A percentile compares a stretch with the other conserved stretches of the same genome.
Evolutionary conservation across 768 basidiomycete species (phyloP).

Genomic region (Brasilioporus rufonigricans): DNA sequence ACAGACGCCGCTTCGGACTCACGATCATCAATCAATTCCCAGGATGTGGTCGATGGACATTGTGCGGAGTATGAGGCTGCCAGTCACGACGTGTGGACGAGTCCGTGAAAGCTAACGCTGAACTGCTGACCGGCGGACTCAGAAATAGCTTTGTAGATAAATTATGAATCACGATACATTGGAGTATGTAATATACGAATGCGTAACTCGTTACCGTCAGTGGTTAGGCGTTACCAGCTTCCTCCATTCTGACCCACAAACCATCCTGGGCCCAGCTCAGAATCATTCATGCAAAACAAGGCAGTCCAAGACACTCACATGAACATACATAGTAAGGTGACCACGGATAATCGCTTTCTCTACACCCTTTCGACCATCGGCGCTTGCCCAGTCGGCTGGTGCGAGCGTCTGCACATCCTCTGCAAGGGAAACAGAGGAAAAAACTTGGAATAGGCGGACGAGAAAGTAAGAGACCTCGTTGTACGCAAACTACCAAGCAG

Average conservation of each 20-base stretch:
- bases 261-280: slow-evolving; percentile 18
- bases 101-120: too few relatives aligned
- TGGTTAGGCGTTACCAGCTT: neutral
- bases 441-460: slow-evolving; percentile 55
- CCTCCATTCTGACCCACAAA: slow-evolving; percentile 28
- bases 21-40: too few relatives aligned
- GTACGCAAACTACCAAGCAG: slow-evolving; percentile 53
- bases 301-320: slow-evolving; percentile 30
- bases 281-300: neutral
- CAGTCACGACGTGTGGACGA: too few relatives aligned
- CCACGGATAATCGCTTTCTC: slow-evolving; percentile 46
- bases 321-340: slow-evolving; percentile 54
- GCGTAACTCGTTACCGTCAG: too few relatives aligned
- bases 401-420: slow-evolving; percentile 45
- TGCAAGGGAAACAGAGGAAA: slow-evolving; percentile 45
- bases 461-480: slow-evolving; percentile 64
- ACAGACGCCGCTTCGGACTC: too few relatives aligned
- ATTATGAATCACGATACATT: too few relatives aligned
- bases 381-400: slow-evolving; percentile 43
- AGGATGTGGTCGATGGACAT: too few relatives aligned
- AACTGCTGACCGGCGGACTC: too few relatives aligned
- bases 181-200: neutral
- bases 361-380: slow-evolving; percentile 35
- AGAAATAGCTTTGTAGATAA: too few relatives aligned
- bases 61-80: too few relatives aligned